These are phyloP conservation scores for Oryza longistaminata DNA, from an alignment of 176 grass and related monocot species.

Conservation along the genomic window DNA sequence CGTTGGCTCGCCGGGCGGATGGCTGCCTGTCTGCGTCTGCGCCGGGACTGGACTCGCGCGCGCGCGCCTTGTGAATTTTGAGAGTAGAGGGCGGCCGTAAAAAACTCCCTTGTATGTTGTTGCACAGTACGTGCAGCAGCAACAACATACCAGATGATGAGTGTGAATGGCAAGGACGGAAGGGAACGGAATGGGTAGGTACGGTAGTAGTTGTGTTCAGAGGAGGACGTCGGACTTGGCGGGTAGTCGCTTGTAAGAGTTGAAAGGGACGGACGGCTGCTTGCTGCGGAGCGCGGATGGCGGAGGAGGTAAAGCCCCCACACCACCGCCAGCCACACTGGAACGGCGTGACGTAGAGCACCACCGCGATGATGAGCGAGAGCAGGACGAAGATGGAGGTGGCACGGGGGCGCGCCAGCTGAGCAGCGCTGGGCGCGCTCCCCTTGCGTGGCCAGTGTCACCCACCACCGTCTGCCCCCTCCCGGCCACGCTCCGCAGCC, in stretches of 20 bases:
- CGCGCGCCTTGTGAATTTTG: too few species aligned
- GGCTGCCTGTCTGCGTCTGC: too few species aligned
- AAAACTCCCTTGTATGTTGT: too few species aligned
- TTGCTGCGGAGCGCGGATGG: constrained; percentile 65
- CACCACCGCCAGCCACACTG: constrained; percentile 49
- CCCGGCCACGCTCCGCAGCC: constrained; percentile 56
- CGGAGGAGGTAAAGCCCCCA: constrained; percentile 58
- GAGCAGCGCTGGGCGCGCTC: constrained; percentile 55
- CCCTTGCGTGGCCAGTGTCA: constrained; percentile 68
- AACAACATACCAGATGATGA: too few species aligned
- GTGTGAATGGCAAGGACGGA: too few species aligned
- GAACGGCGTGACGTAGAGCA: constrained; percentile 64
- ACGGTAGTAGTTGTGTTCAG: neutral
- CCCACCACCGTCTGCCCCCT: constrained; percentile 67
- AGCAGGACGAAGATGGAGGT: constrained; percentile 49
- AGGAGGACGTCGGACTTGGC: constrained; percentile 61
- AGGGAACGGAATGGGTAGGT: too few species aligned
- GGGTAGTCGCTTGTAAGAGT: constrained; percentile 72
- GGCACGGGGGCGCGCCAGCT: constrained; percentile 61
- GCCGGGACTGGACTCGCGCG: too few species aligned
- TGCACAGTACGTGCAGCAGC: too few species aligned
- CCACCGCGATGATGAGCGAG: constrained; percentile 27
- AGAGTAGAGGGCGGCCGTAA: too few species aligned
- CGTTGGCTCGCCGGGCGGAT: too few species aligned
- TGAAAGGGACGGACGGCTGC: constrained; percentile 56